These are phyloP conservation scores for Arxiozyma telluris DNA, from an alignment of 1,139 yeast species.

Conservation along the genomic window DNA sequence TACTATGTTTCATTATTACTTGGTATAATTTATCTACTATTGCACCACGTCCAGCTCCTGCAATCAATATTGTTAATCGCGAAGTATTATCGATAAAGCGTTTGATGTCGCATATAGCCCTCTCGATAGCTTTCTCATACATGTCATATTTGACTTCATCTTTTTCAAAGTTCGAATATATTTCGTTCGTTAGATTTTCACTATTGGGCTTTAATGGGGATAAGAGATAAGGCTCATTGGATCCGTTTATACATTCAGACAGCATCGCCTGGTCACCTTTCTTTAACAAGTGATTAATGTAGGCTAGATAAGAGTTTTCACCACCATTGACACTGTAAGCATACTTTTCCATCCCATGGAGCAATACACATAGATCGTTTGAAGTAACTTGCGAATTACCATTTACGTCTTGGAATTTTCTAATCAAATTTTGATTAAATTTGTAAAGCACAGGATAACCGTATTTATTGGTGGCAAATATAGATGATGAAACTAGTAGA, in stretches of 20 bases:
- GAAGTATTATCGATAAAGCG: conserved; percentile 8
- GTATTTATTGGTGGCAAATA: conserved; percentile 48
- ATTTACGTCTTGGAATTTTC: conserved; percentile 26
- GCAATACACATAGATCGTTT: conserved; percentile 26
- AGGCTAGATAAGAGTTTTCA: conserved; percentile 40
- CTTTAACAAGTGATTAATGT: conserved; percentile 42
- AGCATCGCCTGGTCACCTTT: conserved; percentile 28
- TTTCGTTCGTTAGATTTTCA: conserved; percentile 45
- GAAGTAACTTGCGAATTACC: conserved; percentile 22
- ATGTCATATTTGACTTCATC: conserved; percentile 59
- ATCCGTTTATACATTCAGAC: conserved; percentile 3
- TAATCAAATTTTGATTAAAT: conserved; percentile 37
- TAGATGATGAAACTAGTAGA: conserved; percentile 43
- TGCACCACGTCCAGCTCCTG: conserved; percentile 88
- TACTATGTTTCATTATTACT: conserved; percentile 34
- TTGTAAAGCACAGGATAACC: conserved; percentile 55
- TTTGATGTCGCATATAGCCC: conserved; percentile 42
- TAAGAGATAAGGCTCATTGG: conserved; percentile 21
- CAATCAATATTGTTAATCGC: conserved; percentile 41
- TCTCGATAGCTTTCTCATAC: conserved; percentile 56
- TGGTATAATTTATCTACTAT: conserved; percentile 46
- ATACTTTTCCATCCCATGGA: conserved; percentile 41
- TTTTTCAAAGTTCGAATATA: conserved; percentile 61
- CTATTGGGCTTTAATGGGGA: conserved; percentile 67
- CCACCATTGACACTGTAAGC: conserved; percentile 35